phyloP scores from a whole-genome alignment of 805 yeast species.

The Candida michaelii region DNA sequence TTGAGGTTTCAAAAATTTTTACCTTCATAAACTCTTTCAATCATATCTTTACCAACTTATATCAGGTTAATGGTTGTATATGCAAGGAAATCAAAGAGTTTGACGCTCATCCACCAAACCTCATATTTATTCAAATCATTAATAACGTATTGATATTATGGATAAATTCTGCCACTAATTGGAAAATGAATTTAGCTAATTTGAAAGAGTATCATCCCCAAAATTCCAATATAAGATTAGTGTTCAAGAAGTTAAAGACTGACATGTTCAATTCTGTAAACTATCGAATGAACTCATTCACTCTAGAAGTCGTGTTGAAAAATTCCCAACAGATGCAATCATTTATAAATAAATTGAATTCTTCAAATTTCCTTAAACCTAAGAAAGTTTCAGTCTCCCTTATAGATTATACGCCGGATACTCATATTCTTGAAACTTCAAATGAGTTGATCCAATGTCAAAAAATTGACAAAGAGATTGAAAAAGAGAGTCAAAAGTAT shows the following conservation, averaged over 20 bases:
- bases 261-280: constrained; percentile 9
- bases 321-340: constrained; percentile 1
- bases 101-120: neutral
- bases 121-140: constrained; percentile 12
- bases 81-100: constrained; percentile 7
- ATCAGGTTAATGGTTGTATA: constrained; percentile 5
- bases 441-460: neutral
- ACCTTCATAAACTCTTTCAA: constrained; percentile 4
- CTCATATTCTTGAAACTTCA: neutral
- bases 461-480: neutral
- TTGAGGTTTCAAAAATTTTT: neutral
- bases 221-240: neutral
- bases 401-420: constrained; percentile 1
- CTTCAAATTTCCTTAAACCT: neutral
- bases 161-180: constrained; percentile 4
- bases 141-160: constrained; percentile 11
- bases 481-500: neutral
- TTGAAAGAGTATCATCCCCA: neutral
- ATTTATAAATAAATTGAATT: constrained; percentile 6
- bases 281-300: constrained; percentile 10
- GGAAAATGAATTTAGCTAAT: constrained; percentile 9
- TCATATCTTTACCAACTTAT: constrained; percentile 7
- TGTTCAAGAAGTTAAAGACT: constrained; percentile 10
- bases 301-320: constrained; percentile 7
- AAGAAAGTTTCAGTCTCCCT: constrained; percentile 2